Percentiles rank a stretch among this genome's conserved stretches.
Evolutionary conservation across 257 asterid species (phyloP).

Genomic region (Cruciata laevipes): DNA sequence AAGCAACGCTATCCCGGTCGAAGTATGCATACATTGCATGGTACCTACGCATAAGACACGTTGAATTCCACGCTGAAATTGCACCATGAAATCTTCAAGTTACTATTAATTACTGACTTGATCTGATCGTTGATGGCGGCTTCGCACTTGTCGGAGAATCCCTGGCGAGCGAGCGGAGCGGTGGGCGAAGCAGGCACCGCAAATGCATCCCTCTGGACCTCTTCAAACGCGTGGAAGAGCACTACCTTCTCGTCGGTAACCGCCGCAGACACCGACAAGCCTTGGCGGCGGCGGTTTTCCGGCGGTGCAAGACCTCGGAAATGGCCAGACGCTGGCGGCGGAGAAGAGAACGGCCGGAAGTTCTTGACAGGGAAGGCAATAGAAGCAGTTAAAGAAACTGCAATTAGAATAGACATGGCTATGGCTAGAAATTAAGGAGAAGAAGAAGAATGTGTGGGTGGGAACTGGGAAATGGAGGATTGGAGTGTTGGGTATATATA

Average conservation of each 20-base stretch:
- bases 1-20: conserved; percentile 83
- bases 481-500: neutral
- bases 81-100: conserved; percentile 6
- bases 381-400: neutral
- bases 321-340: conserved; percentile 3
- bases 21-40: conserved; percentile 73
- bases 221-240: conserved; percentile 78
- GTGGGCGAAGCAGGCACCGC: conserved; percentile 40
- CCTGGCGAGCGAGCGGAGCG: conserved; percentile 71
- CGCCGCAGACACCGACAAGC: conserved; percentile 26
- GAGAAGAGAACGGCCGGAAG: conserved; percentile 14
- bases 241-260: conserved; percentile 42
- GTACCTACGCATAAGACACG: conserved; percentile 65
- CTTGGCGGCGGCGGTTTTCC: conserved; percentile 18
- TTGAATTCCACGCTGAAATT: conserved; percentile 70
- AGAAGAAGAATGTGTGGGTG: neutral
- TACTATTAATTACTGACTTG: conserved; percentile 40
- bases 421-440: too few species aligned
- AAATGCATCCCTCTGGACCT: conserved; percentile 58
- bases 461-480: neutral
- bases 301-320: conserved; percentile 21
- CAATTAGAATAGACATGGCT: neutral
- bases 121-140: conserved; percentile 79
- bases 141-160: conserved; percentile 46
- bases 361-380: conserved; percentile 1